Conservation (phyloP, 2,329 filamentous ascomycete genomes). For the Zalaria sp. region DNA sequence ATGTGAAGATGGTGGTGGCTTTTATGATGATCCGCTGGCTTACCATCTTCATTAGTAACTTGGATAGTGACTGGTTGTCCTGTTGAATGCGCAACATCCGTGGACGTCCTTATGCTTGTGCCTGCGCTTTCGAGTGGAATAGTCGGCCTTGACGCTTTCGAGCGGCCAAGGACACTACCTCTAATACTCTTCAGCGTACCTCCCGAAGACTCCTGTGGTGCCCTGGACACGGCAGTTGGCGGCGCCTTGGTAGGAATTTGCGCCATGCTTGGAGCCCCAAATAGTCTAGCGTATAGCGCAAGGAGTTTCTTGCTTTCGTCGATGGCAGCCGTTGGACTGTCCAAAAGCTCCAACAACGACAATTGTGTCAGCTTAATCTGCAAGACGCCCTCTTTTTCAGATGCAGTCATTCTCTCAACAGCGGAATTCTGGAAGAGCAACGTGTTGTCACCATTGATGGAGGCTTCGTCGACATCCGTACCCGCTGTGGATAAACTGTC, state of each 20-base stretch:
- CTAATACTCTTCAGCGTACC: slow-evolving; percentile 37
- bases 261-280: slow-evolving; percentile 43
- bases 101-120: background rate
- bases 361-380: slow-evolving; percentile 95
- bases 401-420: slow-evolving; percentile 67
- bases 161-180: slow-evolving; percentile 66
- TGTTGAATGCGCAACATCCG: slow-evolving; percentile 13
- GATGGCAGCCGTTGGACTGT: slow-evolving; percentile 73
- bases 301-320: slow-evolving; percentile 80
- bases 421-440: slow-evolving; percentile 16
- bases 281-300: slow-evolving; percentile 66
- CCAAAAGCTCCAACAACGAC: slow-evolving; percentile 64
- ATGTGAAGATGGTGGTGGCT: slow-evolving; percentile 21
- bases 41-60: slow-evolving; percentile 50
- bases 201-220: slow-evolving; percentile 33
- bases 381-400: slow-evolving; percentile 76
- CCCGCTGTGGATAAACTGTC: slow-evolving; percentile 26
- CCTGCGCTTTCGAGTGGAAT: slow-evolving; percentile 8
- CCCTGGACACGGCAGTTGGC: slow-evolving; percentile 18
- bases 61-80: slow-evolving; percentile 55
- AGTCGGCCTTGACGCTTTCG: slow-evolving; percentile 31
- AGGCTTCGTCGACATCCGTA: background rate
- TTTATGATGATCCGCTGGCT: slow-evolving; percentile 15
- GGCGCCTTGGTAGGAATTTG: no score
- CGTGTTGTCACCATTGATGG: no score